Evolutionary conservation across 148 eudicot species (phyloP), one percentile per base, ranked within the genome.

Genomic region (Diospyros kaki): DNA sequence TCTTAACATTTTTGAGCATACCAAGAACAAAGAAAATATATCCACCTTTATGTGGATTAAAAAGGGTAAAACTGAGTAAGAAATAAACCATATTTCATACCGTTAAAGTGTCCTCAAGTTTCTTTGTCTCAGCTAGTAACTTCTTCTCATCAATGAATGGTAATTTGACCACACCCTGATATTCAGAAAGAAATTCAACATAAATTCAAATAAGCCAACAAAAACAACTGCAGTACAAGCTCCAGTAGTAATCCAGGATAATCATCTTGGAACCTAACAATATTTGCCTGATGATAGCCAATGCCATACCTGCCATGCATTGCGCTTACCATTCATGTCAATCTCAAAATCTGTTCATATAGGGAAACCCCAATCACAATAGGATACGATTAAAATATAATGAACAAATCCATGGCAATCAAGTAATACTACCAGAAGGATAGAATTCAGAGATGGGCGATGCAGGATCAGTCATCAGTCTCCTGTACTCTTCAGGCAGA

Each of bases 311-410:
- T 96, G 99, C 99, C 99, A 96, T 69, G 99, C 93, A 75, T 87
- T 91, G 64, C 98, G 98, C 88, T 96, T 96, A 56, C 99, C 99
- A 79, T 91, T 88, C 99, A 96, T 96, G 86, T 96, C 99, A 58
- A 96, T 84, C 75, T 88, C 94, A 84, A 96, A 96, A 84, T 96
- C 99, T 96, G 82, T 71, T 46, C 69, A 85, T 50, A 65, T 38
- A 61, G 41, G 73, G 42, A 70, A 54, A n/a, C 51, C 9, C 51
- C 15, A 58, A 68, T 28, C 18, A 66, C 48, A 5, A 28, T 45
- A 41, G 41, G 53, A 74, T 7, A 18, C n/a, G 51, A 69, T 5
- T 51, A 73, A 59, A 66, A 70, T 44, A 66, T 39, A 66, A 10
- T 74, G 66, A 39, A 40, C 18, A 54, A 45, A 71, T 41, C 76